A percentile compares a stretch with the other conserved stretches of the same genome.
These are phyloP conservation scores for Cryptosporidium felis DNA, from an alignment of 169 alveolate species.

Conservation along the genomic window DNA sequence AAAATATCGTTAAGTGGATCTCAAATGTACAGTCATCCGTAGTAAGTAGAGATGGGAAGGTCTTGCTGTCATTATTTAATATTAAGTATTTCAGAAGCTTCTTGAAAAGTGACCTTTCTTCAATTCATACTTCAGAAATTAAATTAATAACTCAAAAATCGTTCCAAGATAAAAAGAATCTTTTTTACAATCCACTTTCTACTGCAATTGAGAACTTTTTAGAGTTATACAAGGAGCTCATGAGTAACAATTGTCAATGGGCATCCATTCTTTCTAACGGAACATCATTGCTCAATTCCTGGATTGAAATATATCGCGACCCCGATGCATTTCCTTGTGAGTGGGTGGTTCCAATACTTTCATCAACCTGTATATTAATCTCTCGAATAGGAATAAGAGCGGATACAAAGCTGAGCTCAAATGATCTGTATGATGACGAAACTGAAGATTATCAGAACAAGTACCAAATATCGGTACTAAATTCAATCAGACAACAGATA, in stretches of 20 bases:
- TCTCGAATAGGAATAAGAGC: constrained; percentile 52
- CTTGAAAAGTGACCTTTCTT: not conserved
- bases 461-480: constrained; percentile 78
- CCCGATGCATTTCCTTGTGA: constrained; percentile 67
- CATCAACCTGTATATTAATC: constrained; percentile 16
- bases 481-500: constrained; percentile 81
- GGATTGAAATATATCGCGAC: constrained; percentile 67
- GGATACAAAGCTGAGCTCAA: constrained; percentile 25
- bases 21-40: constrained; percentile 3
- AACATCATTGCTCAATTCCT: constrained; percentile 38
- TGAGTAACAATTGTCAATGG: constrained; percentile 57
- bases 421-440: constrained; percentile 45
- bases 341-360: constrained; percentile 61
- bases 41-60: constrained; percentile 39
- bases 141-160: constrained; percentile 34
- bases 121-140: constrained; percentile 35
- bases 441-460: constrained; percentile 66
- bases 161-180: not conserved
- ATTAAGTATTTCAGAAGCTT: not conserved
- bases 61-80: constrained; percentile 1
- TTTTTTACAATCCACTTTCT: not conserved
- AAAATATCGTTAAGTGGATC: constrained; percentile 19
- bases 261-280: constrained; percentile 19
- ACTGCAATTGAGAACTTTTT: constrained; percentile 29
- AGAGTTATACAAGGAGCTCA: constrained; percentile 24